Conservation (phyloP, 2,329 filamentous ascomycete species). For the Ophiosphaerella herpotricha region DNA sequence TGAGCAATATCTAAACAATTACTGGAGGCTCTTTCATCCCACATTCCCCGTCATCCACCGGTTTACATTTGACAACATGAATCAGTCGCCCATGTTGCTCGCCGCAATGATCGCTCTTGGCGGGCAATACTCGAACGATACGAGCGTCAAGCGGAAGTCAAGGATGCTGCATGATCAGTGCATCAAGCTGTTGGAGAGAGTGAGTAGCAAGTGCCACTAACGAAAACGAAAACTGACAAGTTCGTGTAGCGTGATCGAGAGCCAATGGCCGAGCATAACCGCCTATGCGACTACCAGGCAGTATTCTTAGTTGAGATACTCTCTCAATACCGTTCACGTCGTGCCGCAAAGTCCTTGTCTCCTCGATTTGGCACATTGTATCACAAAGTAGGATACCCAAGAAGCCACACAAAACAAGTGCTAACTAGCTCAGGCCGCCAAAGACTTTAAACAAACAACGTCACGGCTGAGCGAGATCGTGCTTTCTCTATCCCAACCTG, state of each 20-base stretch:
- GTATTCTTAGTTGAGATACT: constrained; percentile 51
- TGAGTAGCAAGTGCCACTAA: constrained; percentile 9
- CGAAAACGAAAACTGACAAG: constrained; percentile 16
- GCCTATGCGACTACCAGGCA: constrained; percentile 51
- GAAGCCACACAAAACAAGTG: background rate
- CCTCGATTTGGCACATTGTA: constrained; percentile 46
- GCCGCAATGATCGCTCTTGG: constrained; percentile 53
- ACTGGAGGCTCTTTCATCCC: constrained; percentile 53
- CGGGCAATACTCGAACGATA: constrained; percentile 45
- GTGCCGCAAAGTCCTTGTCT: constrained; percentile 44
- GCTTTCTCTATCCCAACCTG: constrained; percentile 17
- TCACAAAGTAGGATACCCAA: constrained; percentile 28
- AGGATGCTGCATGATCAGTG: constrained; percentile 49
- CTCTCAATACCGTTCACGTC: constrained; percentile 49
- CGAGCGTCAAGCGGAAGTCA: constrained; percentile 42
- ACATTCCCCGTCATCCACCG: constrained; percentile 51
- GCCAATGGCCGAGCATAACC: constrained; percentile 28
- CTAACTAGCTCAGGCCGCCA: constrained; percentile 27
- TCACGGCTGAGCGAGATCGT: constrained; percentile 22
- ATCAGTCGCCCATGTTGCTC: constrained; percentile 49
- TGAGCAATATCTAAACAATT: constrained; percentile 51
- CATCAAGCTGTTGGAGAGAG: constrained; percentile 47
- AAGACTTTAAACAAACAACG: constrained; percentile 21
- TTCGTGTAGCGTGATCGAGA: constrained; percentile 31
- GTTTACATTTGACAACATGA: constrained; percentile 43